Evolutionary conservation across 1,139 yeast genomes (phyloP).

Genomic region (Yamadazyma sp.): DNA sequence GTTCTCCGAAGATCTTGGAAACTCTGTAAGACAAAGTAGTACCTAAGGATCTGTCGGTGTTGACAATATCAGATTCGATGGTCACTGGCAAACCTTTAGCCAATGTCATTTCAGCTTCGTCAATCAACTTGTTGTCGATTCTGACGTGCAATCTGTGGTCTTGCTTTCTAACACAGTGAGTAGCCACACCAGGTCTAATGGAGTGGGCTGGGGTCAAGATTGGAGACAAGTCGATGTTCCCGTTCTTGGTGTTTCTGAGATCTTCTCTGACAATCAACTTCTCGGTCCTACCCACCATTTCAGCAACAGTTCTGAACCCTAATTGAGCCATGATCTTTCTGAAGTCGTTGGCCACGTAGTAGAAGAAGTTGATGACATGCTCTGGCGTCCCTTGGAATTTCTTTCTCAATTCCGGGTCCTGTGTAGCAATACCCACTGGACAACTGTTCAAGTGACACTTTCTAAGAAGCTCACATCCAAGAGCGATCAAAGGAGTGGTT

Average conservation of each 20-base stretch:
- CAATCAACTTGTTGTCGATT: slow-evolving; percentile 91
- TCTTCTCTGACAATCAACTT: slow-evolving; percentile 83
- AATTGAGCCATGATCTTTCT: slow-evolving; percentile 90
- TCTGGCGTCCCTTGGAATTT: slow-evolving; percentile 97
- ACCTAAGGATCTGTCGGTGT: slow-evolving; percentile 96
- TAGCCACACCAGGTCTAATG: slow-evolving; percentile 97
- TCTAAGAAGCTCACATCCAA: slow-evolving; percentile 97
- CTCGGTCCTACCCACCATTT: slow-evolving; percentile 98
- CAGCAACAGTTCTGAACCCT: slow-evolving; percentile 94
- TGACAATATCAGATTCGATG: slow-evolving; percentile 87
- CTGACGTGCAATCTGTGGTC: slow-evolving; percentile 92
- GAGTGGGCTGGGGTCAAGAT: slow-evolving; percentile 95
- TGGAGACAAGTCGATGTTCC: slow-evolving; percentile 88
- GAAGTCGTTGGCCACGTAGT: slow-evolving; percentile 89
- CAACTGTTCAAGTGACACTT: slow-evolving; percentile 92
- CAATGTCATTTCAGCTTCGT: slow-evolving; percentile 89
- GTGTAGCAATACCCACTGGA: slow-evolving; percentile 99
- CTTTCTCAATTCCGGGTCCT: slow-evolving; percentile 89
- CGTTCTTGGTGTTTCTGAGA: slow-evolving; percentile 83
- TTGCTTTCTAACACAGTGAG: slow-evolving; percentile 89
- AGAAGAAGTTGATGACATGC: slow-evolving; percentile 96
- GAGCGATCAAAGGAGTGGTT: slow-evolving; percentile 92
- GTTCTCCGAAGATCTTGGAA: slow-evolving; percentile 89
- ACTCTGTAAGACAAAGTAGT: slow-evolving; percentile 92
- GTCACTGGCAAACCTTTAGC: slow-evolving; percentile 94